Evolutionary conservation across 2,329 filamentous ascomycete genomes (phyloP).

Genomic region (Leptographium flavum): DNA sequence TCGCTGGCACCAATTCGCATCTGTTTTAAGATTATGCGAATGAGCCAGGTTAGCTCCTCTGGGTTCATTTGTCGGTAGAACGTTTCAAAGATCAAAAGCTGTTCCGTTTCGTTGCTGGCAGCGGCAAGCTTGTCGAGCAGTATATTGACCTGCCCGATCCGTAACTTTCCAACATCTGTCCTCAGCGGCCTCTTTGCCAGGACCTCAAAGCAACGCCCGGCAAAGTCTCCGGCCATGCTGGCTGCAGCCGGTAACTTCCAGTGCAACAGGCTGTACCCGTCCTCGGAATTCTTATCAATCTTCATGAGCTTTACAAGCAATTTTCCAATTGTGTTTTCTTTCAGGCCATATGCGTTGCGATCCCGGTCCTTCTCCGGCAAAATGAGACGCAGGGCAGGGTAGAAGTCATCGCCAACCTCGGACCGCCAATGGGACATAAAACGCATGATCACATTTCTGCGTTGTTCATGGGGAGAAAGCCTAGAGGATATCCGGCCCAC

Average conservation of each 20-base stretch:
- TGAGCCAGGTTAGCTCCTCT: constrained; percentile 85
- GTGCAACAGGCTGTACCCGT: constrained; percentile 70
- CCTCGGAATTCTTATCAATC: constrained; percentile 80
- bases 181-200: constrained; percentile 71
- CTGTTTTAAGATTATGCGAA: constrained; percentile 78
- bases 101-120: constrained; percentile 67
- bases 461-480: constrained; percentile 60
- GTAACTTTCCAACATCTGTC: constrained; percentile 61
- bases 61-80: constrained; percentile 90
- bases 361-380: constrained; percentile 88
- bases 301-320: constrained; percentile 85
- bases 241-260: constrained; percentile 77
- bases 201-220: constrained; percentile 75
- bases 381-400: constrained; percentile 81
- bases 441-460: constrained; percentile 65
- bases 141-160: constrained; percentile 78
- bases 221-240: constrained; percentile 76
- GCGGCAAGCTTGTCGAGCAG: constrained; percentile 65
- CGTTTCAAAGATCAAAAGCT: constrained; percentile 63
- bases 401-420: constrained; percentile 84
- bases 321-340: constrained; percentile 82
- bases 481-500: constrained; percentile 42
- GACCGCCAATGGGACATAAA: constrained; percentile 81
- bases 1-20: constrained; percentile 68
- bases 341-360: constrained; percentile 82